Evolutionary conservation across 176 grass and related monocot genomes (phyloP).

Genomic region (Raddia guianensis): DNA sequence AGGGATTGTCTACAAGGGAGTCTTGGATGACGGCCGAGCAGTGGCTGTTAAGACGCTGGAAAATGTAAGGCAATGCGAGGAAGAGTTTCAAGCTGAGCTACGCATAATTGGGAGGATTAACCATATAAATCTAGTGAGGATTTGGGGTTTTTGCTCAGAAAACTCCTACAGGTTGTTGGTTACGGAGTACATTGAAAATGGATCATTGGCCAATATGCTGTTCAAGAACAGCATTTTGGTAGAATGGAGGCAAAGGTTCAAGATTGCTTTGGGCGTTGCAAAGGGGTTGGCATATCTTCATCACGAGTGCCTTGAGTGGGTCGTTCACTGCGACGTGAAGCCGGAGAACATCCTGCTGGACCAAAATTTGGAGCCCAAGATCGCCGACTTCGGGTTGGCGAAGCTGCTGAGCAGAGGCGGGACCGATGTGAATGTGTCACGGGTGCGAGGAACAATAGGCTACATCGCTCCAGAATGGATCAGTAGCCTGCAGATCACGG

Average conservation of each 20-base stretch:
- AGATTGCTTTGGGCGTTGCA: slow-evolving; percentile 52
- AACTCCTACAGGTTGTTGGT: slow-evolving; percentile 44
- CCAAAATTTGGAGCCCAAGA: slow-evolving; percentile 40
- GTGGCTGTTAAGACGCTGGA: slow-evolving; percentile 53
- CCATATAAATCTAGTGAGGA: slow-evolving; percentile 59
- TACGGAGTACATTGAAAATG: slow-evolving; percentile 47
- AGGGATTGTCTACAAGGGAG: slow-evolving; percentile 52
- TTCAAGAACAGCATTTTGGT: slow-evolving; percentile 33
- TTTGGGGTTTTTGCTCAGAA: slow-evolving; percentile 54
- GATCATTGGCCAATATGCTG: slow-evolving; percentile 43
- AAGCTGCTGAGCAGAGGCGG: slow-evolving; percentile 38
- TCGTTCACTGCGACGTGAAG: slow-evolving; percentile 82
- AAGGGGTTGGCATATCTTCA: slow-evolving; percentile 59
- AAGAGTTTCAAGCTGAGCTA: slow-evolving; percentile 59
- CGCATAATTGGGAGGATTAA: slow-evolving; percentile 49
- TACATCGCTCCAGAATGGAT: slow-evolving; percentile 56
- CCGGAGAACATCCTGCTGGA: slow-evolving; percentile 83
- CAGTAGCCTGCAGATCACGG: slow-evolving; percentile 32
- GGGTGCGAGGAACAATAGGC: slow-evolving; percentile 49
- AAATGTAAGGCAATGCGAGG: slow-evolving; percentile 30
- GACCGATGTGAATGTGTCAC: slow-evolving; percentile 28
- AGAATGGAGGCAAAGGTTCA: slow-evolving; percentile 47
- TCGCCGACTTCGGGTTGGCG: slow-evolving; percentile 44
- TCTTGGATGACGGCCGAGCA: slow-evolving; percentile 33
- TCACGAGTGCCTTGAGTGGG: slow-evolving; percentile 79